Evolutionary conservation across 2,329 filamentous ascomycete species (phyloP), one percentile per base, ranked within the genome.

Genomic region (Phialophora chinensis): DNA sequence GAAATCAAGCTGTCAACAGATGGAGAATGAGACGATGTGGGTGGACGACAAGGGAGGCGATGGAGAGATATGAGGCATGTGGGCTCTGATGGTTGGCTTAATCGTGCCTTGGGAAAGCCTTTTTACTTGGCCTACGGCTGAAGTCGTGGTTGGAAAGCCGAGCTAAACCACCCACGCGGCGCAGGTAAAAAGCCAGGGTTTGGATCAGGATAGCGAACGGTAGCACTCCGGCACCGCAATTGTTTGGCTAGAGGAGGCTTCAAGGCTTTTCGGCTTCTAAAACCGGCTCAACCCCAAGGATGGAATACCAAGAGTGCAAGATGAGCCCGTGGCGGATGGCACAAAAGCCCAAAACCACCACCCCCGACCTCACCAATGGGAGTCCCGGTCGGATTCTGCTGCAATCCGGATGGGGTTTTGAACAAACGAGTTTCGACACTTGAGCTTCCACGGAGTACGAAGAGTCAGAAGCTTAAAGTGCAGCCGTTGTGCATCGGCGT

Each of bases 61-160:
- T 38, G 59, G 47, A 53, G 47, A 53, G 42, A 31, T 38, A 61
- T 61, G 59, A 55, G 47, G 49, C 59, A 53, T 29, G 53, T 31
- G 53, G 12, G 53, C 53, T 35, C 49, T 25, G 47, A 29, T 61
- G 59, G 59, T 61, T 61, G 59, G 59, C 59, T 53, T 33, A 31
- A 14, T 52, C 20, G 47, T 14, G 44, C 44, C 20, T 25, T 61
- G 53, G 59, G 49, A 53, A 54, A 38, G 50, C 44, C 33, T 61
- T n/a, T n/a, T 44, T 35, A 25, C 11, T 55, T 29, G 53, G 25
- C 29, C 25, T 27, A 35, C 49, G 27, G 53, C 53, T 52, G 47
- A 11, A 31, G 27, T 61, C 50, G 35, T 17, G 4, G 35, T 42
- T 14, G 35, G 58, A 17, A 33, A 38, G 29, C 31, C 29, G 47